Evolutionary conservation across 1,139 yeast species (phyloP), one percentile per base, ranked within the genome.

Genomic region (Protomyces gravidus): DNA sequence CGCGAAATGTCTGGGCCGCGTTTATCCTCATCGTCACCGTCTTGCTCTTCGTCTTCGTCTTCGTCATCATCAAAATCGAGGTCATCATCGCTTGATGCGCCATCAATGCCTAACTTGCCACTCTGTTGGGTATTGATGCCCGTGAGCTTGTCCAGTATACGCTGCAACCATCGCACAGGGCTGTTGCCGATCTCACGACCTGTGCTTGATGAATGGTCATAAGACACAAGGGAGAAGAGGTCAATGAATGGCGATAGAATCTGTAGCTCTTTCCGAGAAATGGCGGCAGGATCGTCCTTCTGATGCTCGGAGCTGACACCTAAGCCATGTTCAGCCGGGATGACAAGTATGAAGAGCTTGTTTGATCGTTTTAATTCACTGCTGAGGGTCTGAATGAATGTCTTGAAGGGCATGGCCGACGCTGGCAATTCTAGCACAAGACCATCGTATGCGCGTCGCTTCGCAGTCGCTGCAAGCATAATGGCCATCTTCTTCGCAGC

Each of bases 91-190:
- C 11, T 23, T 4, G 23, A 17, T 9, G 13, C 32, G 9, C 42
- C 42, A 7, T 17, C 42, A 17, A 36, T 36, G 6, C 21, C 42
- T 9, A 23, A 13, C 5, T 13, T 19, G n/a, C 42, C 42, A 15
- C 25, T 36, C 42, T 36, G 42, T 23, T 36, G 42, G 7, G 42
- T 36, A 6, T 13, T 13, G 11, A 36, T 15, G 6, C 42, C 42
- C 13, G 48, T 13, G 36, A 53, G n/a, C 33, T 46, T 50, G 28
- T 45, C 58, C 47, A 53, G 36, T 3, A 53, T 39, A 27, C 17
- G 39, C 30, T 50, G 23, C 46, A 42, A 23, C 58, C 58, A 53
- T 11, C 39, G 51, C 25, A 53, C n/a, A 15, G 58, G 58, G 9
- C 51, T 50, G 33, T 53, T 53, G 36, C 51, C 58, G 4, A 26